A percentile compares a stretch with the other conserved stretches of the same genome.
Evolutionary conservation across 129 eudicot species (phyloP).

Genomic region (Gnaphalium uliginosum): DNA sequence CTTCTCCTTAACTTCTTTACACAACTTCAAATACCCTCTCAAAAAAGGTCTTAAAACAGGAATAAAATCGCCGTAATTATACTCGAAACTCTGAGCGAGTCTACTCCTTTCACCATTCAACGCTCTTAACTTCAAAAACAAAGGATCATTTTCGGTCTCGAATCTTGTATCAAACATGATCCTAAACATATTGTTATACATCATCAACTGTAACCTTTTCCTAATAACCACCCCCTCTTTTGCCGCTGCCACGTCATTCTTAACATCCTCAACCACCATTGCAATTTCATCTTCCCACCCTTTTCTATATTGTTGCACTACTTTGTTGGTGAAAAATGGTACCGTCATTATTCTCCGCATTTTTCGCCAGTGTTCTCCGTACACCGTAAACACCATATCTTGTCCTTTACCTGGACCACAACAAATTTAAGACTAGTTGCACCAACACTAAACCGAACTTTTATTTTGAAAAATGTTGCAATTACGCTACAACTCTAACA

Average conservation of each 20-base stretch:
- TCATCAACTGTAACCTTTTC: constrained; percentile 74
- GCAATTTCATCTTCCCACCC: constrained; percentile 90
- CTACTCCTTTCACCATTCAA: constrained; percentile 94
- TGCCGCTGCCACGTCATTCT: constrained; percentile 56
- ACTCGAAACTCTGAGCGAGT: constrained; percentile 84
- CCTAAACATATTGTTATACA: constrained; percentile 84
- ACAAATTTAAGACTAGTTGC: too few relatives aligned
- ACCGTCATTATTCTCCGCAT: constrained; percentile 96
- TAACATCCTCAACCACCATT: constrained; percentile 74
- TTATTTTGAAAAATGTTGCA: too few relatives aligned
- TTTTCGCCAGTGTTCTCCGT: constrained; percentile 96
- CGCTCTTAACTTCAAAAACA: constrained; percentile 68
- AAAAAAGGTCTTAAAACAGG: constrained; percentile 84
- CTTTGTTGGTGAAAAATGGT: constrained; percentile 86
- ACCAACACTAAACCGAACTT: too few relatives aligned
- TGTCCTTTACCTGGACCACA: constrained; percentile 54
- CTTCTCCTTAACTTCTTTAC: constrained; percentile 71
- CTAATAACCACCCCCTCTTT: constrained; percentile 68
- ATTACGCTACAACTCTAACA: too few relatives aligned
- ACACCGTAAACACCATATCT: constrained; percentile 85
- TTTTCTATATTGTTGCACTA: constrained; percentile 68
- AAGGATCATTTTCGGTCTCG: constrained; percentile 73
- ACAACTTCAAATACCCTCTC: constrained; percentile 69
- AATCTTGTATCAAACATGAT: constrained; percentile 82
- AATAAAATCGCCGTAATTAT: constrained; percentile 87